Conservation (phyloP, 306 rosid genomes). For the Amphicarpaea edgeworthii region DNA sequence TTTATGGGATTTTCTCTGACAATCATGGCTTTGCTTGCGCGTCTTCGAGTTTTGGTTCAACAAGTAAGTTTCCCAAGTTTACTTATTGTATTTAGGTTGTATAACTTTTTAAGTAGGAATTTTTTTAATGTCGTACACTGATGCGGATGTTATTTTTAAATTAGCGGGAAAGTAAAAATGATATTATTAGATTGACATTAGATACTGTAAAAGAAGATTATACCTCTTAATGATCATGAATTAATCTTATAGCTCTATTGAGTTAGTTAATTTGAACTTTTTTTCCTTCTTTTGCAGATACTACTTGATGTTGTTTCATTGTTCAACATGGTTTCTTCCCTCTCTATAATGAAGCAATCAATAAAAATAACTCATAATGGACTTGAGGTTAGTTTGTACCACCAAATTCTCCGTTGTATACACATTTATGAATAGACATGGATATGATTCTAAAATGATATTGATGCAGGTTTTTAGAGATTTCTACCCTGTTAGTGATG, state of each 20-base stretch:
- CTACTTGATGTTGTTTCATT: conserved; percentile 74
- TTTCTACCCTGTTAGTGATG: conserved; percentile 69
- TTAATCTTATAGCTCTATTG: not conserved
- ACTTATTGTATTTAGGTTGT: conserved; percentile 6
- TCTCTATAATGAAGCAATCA: conserved; percentile 71
- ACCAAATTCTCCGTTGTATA: not conserved
- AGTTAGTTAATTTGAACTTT: conserved; percentile 4
- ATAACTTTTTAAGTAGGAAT: conserved; percentile 9
- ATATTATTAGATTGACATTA: conserved; percentile 5
- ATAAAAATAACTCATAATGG: conserved; percentile 66
- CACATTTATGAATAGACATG: not conserved
- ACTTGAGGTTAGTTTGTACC: conserved; percentile 68
- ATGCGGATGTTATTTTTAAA: conserved; percentile 1
- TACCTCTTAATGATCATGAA: not conserved
- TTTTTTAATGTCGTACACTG: not conserved
- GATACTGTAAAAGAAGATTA: not conserved
- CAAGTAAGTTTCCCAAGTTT: conserved; percentile 65
- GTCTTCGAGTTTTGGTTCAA: conserved; percentile 82
- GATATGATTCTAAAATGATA: not conserved
- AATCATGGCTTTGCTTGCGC: conserved; percentile 81
- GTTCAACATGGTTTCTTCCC: conserved; percentile 81
- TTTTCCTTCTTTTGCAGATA: conserved; percentile 58
- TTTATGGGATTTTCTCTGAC: conserved; percentile 78
- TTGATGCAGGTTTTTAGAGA: conserved; percentile 75
- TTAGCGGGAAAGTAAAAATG: conserved; percentile 5